Evolutionary conservation across 768 basidiomycete genomes (phyloP).

Genomic region (Cantharellus anzutake): DNA sequence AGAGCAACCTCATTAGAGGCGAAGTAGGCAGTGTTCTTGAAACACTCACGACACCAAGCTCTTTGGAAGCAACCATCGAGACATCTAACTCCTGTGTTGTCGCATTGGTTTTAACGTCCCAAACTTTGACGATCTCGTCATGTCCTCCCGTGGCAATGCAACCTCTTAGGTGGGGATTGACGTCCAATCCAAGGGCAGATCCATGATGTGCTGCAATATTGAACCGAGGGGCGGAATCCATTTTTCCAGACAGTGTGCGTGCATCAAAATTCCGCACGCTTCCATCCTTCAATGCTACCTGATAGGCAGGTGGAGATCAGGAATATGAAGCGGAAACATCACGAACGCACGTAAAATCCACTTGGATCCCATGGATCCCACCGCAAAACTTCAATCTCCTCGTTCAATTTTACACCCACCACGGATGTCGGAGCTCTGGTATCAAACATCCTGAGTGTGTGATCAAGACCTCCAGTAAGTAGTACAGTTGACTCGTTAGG

Average conservation of each 20-base stretch:
- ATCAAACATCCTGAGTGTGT: conserved; percentile 90
- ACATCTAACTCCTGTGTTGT: conserved; percentile 42
- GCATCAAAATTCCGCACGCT: conserved; percentile 84
- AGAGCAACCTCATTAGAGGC: too few species aligned
- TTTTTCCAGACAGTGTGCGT: conserved; percentile 54
- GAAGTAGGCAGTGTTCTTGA: too few species aligned
- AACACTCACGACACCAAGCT: conserved; percentile 11
- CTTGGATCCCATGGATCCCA: conserved; percentile 94
- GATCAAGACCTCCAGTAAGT: conserved; percentile 85
- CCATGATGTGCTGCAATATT: conserved; percentile 90
- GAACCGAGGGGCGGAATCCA: conserved; percentile 58
- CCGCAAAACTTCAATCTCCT: conserved; percentile 81
- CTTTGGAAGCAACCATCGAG: conserved; percentile 38
- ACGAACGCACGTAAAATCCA: conserved; percentile 55
- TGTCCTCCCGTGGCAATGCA: conserved; percentile 87
- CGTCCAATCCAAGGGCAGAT: conserved; percentile 70
- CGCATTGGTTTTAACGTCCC: conserved; percentile 66
- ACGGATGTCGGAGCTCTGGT: conserved; percentile 63
- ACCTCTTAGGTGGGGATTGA: conserved; percentile 78
- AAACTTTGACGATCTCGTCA: conserved; percentile 62
- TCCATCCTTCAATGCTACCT: conserved; percentile 94
- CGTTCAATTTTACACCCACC: conserved; percentile 69
- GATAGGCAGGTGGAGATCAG: not conserved
- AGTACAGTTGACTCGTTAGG: conserved; percentile 71
- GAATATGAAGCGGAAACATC: not conserved